phyloP scores from a whole-genome alignment of 2,329 filamentous ascomycete genomes.

The Sporothrix pallida region DNA sequence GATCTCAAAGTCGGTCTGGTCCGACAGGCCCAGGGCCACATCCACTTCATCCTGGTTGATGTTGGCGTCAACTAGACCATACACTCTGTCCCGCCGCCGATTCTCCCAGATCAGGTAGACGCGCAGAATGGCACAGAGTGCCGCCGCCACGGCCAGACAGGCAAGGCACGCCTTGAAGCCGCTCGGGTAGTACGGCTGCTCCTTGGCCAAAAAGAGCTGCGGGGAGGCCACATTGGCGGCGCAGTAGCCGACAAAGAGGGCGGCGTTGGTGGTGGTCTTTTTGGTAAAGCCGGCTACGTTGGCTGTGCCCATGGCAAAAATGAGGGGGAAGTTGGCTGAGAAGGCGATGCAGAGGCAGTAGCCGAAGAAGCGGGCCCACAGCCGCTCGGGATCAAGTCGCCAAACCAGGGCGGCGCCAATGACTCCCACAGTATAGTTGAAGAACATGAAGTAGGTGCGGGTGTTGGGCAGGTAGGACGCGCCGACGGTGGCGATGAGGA shows the following conservation, averaged over 20 bases:
- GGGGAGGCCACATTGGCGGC: conserved; percentile 61
- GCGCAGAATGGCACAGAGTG: conserved; percentile 50
- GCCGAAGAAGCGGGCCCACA: conserved; percentile 63
- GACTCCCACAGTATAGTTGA: conserved; percentile 62
- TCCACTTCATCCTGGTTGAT: neutral
- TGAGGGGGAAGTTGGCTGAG: conserved; percentile 53
- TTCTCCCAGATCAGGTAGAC: neutral
- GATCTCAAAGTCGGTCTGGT: conserved; percentile 41
- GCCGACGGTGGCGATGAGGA: conserved; percentile 57
- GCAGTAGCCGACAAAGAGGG: conserved; percentile 60
- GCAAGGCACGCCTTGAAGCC: conserved; percentile 48
- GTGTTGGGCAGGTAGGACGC: conserved; percentile 58
- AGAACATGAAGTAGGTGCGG: conserved; percentile 60
- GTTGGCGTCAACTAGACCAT: neutral
- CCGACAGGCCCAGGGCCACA: conserved; percentile 33
- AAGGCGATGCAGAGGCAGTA: conserved; percentile 42
- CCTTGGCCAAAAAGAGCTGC: conserved; percentile 57
- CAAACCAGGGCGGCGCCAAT: conserved; percentile 58
- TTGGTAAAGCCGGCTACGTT: conserved; percentile 63
- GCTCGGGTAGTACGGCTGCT: conserved; percentile 53
- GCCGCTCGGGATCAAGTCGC: conserved; percentile 47
- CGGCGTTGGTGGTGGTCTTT: conserved; percentile 57
- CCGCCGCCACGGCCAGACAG: conserved; percentile 62
- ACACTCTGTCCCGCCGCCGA: neutral
- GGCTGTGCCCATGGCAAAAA: conserved; percentile 57